Base-by-base conservation (phyloP, 2,329 filamentous ascomycete genomes). In the Hymenoscyphus fraxineus region DNA sequence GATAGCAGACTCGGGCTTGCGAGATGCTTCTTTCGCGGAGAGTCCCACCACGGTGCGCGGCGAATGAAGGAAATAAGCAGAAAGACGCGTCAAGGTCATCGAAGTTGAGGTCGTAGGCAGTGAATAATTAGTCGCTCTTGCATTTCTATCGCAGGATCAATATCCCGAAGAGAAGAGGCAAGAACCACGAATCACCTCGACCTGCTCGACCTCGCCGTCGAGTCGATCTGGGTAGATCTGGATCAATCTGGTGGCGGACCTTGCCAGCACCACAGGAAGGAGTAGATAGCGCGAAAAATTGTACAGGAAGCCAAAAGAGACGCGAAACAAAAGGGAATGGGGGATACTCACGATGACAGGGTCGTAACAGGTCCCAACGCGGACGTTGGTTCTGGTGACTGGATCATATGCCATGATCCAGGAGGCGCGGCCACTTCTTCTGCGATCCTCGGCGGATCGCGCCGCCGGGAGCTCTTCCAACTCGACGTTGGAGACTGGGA, bases 391-490 rank as follows among this genome's bases (percentile, higher is more conserved):
- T n/a, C 59, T 66, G 10, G 59, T 44, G 7, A 58, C 62, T 3
- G 68, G 67, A 67, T 73, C 70, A 39, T 62, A 71, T 6, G 65
- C 63, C n/a, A 65, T 12, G 3, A 66, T 54, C 27, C 27, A 27
- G 27, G 27, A 27, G 27, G 2, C 27, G 27, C 27, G 2, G 27
- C 27, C 27, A 27, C 27, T 27, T 27, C 27, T 27, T 27, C 27
- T 27, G 27, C 27, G 27, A 27, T 27, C 27, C 27, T 27, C 27
- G 27, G 27, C 2, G 27, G 27, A 3, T 27, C 27, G 2, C 2
- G 27, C 3, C 27, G 68, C 61, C 2, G 61, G 38, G 19, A 65
- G 63, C 12, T 73, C 70, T 59, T 73, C 71, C 2, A 74, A 47
- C 55, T 66, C 68, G 15, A 73, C 41, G 19, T 72, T 69, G 1